Evolutionary conservation across 1,284 basidiomycete genomes (phyloP), one percentile per base, ranked within the genome.

Genomic region (Pyrrhoderma lamaoense): DNA sequence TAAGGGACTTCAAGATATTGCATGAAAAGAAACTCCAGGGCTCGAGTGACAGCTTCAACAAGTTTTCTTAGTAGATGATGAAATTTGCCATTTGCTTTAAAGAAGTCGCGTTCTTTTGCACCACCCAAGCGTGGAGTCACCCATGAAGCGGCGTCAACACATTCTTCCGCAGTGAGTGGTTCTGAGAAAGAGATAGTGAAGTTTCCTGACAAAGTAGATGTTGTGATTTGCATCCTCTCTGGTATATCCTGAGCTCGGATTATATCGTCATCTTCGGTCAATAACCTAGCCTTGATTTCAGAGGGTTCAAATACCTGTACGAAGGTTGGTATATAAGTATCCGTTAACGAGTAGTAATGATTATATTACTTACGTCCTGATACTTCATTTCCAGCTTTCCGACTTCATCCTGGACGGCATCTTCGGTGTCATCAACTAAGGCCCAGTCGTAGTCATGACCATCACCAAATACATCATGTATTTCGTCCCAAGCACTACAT

Each of bases 371-470:
- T 61, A 93, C 93, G 67, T 98, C 95, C 62, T 89, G 84, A 61
- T 94, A 89, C 60, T 82, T 87, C 72, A 87, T 85, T 58, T 93
- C 89, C 47, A 76, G 76, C 61, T 85, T 89, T 34, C 64, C 61
- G 34, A 71, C 69, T 22, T 83, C 77, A 49, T 83, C 82, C 34
- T 86, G 80, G 19, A 71, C 71, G 18, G 76, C 77, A 3, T 66
- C 63, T 23, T 81, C 80, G 13, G 89, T 85, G 42, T 95, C 93
- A 8, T 79, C 85, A 40, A 75, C 84, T 49, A 98, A 68, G 1
- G 94, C 94, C 89, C 91, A 96, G 59, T 92, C 93, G 63, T 95
- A 99, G 59, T 99, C 95, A 61, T 89, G 85, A 16, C 96, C 96
- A 60, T 96, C 91, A 35, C 96, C 96, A 62, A 99, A 99, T 8